Percentiles rank a stretch among this genome's conserved stretches.
phyloP scores from a whole-genome alignment of 75 land plant species.

The Adiantum capillusveneris region DNA sequence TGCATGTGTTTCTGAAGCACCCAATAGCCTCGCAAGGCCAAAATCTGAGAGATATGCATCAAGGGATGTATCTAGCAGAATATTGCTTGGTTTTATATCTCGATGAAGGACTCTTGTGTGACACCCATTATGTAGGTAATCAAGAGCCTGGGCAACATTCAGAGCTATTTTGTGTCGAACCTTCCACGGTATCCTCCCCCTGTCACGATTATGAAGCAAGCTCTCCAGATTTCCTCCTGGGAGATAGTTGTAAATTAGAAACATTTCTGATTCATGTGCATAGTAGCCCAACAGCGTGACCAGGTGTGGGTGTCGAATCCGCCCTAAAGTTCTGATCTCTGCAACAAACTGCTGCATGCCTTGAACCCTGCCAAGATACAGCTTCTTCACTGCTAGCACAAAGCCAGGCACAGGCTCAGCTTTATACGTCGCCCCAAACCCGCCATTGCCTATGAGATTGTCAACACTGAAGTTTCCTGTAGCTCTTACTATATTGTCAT shows the following conservation, averaged over 20 bases:
- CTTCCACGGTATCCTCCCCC: constrained; percentile 40
- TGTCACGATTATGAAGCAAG: constrained; percentile 47
- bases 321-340: constrained; percentile 74
- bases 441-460: constrained; percentile 77
- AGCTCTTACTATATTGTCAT: constrained; percentile 63
- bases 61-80: constrained; percentile 62
- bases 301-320: constrained; percentile 55
- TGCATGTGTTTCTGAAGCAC: constrained; percentile 80
- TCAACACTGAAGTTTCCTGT: constrained; percentile 68
- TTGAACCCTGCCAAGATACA: constrained; percentile 64
- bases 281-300: constrained; percentile 80
- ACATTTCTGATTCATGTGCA: constrained; percentile 69
- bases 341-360: constrained; percentile 83
- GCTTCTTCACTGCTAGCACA: constrained; percentile 67
- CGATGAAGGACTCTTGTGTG: constrained; percentile 78
- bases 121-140: constrained; percentile 66
- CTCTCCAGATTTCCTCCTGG: constrained; percentile 77
- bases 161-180: constrained; percentile 64
- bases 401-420: constrained; percentile 62
- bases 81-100: constrained; percentile 90
- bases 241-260: constrained; percentile 75
- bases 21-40: constrained; percentile 78
- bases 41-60: constrained; percentile 86
- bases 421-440: constrained; percentile 87
- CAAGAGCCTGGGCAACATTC: constrained; percentile 66